A percentile compares a stretch with the other conserved stretches of the same genome.
Evolutionary conservation across 352 stramenopile genomes (phyloP).

Genomic region (Plasmopara halstedii): DNA sequence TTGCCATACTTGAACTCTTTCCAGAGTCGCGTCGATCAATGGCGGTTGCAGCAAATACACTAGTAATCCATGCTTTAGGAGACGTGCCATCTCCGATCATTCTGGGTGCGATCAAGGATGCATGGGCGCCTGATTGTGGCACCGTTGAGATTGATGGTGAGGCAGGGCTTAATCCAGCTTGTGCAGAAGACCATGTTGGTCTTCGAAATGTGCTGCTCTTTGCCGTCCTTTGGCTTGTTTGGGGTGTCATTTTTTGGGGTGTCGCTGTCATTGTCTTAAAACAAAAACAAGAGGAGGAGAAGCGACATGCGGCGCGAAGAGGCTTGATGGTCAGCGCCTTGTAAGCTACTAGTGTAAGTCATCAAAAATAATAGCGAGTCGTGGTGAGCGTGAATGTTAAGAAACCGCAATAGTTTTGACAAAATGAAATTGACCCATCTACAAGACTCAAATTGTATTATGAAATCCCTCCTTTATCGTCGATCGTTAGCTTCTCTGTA

Average conservation of each 20-base stretch:
- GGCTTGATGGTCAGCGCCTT: slow-evolving; percentile 11
- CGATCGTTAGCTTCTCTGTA: background rate
- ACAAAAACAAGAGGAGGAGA: slow-evolving; percentile 17
- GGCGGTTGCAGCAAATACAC: slow-evolving; percentile 85
- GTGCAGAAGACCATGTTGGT: slow-evolving; percentile 43
- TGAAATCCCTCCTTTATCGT: background rate
- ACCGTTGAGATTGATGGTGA: slow-evolving; percentile 57
- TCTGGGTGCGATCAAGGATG: slow-evolving; percentile 89
- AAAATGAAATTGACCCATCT: too few species aligned
- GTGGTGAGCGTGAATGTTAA: slow-evolving; percentile 4
- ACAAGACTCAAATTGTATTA: too few species aligned
- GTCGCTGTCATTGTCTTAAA: slow-evolving; percentile 33
- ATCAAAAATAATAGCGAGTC: too few species aligned
- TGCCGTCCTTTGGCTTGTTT: slow-evolving; percentile 62
- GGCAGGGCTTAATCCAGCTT: slow-evolving; percentile 57
- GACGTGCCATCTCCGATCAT: slow-evolving; percentile 93
- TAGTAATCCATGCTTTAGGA: slow-evolving; percentile 89
- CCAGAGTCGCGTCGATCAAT: slow-evolving; percentile 81
- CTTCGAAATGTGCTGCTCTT: slow-evolving; percentile 72
- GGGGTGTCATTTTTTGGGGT: slow-evolving; percentile 65
- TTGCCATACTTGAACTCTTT: slow-evolving; percentile 87
- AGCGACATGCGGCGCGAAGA: slow-evolving; percentile 11
- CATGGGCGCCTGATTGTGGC: slow-evolving; percentile 84
- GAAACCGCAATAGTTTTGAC: slow-evolving; percentile 2
- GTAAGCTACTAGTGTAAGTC: slow-evolving; percentile 6